These are phyloP conservation scores for Fusarium tupiense DNA, from an alignment of 2,329 filamentous ascomycete species.

Conservation along the genomic window DNA sequence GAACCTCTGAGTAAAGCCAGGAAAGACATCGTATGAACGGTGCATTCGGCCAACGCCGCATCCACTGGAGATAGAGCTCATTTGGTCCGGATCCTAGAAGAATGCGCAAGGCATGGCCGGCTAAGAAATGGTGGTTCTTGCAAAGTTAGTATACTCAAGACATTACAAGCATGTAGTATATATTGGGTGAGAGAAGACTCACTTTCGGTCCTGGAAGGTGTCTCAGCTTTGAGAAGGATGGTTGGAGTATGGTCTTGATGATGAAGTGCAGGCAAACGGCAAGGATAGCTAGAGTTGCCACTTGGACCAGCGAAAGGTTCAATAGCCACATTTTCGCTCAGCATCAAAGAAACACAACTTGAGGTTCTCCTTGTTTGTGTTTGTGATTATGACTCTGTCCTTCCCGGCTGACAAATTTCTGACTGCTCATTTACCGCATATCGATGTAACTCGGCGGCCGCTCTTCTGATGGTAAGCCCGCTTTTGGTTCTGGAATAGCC, in stretches of 20 bases:
- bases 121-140: not conserved
- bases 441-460: not conserved
- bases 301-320: not conserved
- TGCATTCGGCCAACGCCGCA: conserved; percentile 14
- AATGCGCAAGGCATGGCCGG: conserved; percentile 9
- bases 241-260: not conserved
- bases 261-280: not conserved
- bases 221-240: not conserved
- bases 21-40: conserved; percentile 19
- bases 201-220: conserved; percentile 14
- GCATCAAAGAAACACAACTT: fast-evolving
- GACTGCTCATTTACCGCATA: not conserved
- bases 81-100: not conserved
- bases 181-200: fast-evolving
- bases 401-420: not conserved
- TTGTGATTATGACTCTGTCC: fast-evolving
- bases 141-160: fast-evolving
- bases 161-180: fast-evolving
- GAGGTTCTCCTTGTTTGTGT: fast-evolving
- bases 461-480: fast-evolving
- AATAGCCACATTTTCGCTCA: not conserved
- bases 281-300: fast-evolving
- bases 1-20: conserved; percentile 18
- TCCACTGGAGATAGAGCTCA: conserved; percentile 19
- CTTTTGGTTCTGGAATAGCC: not conserved